These are phyloP conservation scores for Spathaspora boniae DNA, from an alignment of 805 yeast genomes.

Conservation along the genomic window DNA sequence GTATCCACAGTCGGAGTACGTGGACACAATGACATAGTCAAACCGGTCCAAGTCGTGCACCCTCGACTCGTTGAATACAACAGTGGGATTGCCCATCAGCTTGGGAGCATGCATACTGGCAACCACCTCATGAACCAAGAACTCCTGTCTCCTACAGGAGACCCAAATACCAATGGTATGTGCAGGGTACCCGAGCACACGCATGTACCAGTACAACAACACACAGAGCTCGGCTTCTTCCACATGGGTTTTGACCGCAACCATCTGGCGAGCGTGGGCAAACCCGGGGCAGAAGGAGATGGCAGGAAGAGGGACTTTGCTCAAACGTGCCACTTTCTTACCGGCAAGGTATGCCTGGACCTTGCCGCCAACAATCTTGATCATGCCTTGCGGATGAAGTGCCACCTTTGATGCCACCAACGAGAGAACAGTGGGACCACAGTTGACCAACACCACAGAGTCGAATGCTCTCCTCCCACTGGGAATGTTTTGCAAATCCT, in stretches of 20 bases:
- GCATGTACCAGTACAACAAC: conserved; percentile 43
- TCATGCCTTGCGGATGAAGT: no score
- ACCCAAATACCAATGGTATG: conserved; percentile 40
- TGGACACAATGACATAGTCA: conserved; percentile 6
- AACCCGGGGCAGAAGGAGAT: conserved; percentile 37
- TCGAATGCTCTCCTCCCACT: no score
- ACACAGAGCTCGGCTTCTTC: conserved; percentile 28
- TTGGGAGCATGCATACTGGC: conserved; percentile 4
- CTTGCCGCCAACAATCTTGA: not conserved
- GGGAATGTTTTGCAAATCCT: no score
- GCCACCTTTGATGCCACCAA: no score
- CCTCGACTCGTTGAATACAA: conserved; percentile 5
- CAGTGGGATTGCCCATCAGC: conserved; percentile 3
- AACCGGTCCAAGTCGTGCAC: conserved; percentile 3
- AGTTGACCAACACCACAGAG: no score
- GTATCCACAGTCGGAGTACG: conserved; percentile 19
- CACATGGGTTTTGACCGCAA: conserved; percentile 8
- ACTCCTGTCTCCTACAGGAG: conserved; percentile 36
- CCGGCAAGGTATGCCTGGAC: not conserved
- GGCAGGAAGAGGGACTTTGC: no score
- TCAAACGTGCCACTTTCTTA: not conserved
- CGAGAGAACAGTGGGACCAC: no score
- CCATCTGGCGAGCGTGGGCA: conserved; percentile 12
- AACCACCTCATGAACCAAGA: conserved; percentile 40
- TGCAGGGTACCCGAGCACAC: conserved; percentile 40